Conservation (phyloP, 106 monocot genomes). For the Allium sativum region DNA sequence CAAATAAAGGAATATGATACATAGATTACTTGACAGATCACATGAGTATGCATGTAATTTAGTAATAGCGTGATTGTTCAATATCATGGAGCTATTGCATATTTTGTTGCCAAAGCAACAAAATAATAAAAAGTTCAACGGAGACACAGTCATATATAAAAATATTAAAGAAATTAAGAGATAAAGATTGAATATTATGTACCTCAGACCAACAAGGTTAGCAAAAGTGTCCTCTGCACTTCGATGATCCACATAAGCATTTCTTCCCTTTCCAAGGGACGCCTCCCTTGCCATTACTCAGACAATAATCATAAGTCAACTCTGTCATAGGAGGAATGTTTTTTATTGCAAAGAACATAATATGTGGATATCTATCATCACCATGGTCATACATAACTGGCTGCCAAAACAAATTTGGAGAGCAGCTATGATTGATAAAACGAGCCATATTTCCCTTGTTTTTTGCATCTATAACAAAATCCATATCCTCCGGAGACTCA, state of each 20-base stretch:
- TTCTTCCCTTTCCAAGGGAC: not conserved
- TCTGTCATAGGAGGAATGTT: constrained; percentile 87
- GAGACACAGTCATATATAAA: too few species aligned
- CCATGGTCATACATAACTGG: constrained; percentile 38
- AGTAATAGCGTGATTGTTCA: too few species aligned
- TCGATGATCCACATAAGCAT: constrained; percentile 49
- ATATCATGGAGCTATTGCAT: too few species aligned
- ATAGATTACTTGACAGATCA: too few species aligned
- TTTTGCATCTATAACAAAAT: constrained; percentile 44
- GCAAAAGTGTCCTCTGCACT: constrained; percentile 50
- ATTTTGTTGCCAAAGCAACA: too few species aligned
- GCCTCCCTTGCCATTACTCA: constrained; percentile 6
- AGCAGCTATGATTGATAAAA: constrained; percentile 64
- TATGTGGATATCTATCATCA: constrained; percentile 40
- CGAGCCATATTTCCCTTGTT: constrained; percentile 49
- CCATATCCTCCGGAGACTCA: constrained; percentile 18
- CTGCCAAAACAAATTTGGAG: constrained; percentile 67
- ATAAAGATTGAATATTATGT: not conserved
- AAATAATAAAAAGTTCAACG: too few species aligned
- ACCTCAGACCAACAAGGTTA: constrained; percentile 1
- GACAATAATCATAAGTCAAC: constrained; percentile 70
- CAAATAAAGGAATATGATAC: too few species aligned
- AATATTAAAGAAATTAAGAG: too few species aligned
- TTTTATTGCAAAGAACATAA: constrained; percentile 60
- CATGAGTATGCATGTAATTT: too few species aligned